A percentile compares a stretch with the other conserved stretches of the same genome.
phyloP scores from a whole-genome alignment of 139 green algal genomes.

The Pleodorina starrii region DNA sequence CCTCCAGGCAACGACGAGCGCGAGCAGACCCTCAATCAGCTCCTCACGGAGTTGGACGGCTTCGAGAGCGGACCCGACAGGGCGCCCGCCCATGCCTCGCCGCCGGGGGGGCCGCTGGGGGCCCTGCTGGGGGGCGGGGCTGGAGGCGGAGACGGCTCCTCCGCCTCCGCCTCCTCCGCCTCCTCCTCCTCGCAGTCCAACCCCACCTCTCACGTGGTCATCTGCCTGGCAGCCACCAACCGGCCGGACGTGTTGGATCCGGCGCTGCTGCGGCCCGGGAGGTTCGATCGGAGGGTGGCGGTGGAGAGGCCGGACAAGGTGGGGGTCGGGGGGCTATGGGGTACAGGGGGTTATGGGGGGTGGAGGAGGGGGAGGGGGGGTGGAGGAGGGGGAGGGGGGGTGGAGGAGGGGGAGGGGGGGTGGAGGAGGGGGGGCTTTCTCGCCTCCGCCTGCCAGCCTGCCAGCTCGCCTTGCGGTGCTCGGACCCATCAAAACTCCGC shows the following conservation, averaged over 20 bases:
- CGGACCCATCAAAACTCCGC: too few relatives aligned
- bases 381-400: background rate
- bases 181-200: too few relatives aligned
- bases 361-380: background rate
- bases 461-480: too few relatives aligned
- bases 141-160: constrained; percentile 4
- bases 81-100: background rate
- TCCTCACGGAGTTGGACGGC: constrained; percentile 92
- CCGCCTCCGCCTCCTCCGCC: too few relatives aligned
- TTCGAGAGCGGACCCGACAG: constrained; percentile 81
- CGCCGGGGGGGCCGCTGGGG: background rate
- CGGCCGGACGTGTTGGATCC: constrained; percentile 90
- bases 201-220: constrained; percentile 67
- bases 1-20: constrained; percentile 93
- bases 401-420: background rate
- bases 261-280: constrained; percentile 85
- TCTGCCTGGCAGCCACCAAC: constrained; percentile 92
- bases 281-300: constrained; percentile 87
- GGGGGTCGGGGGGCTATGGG: too few relatives aligned
- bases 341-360: too few relatives aligned
- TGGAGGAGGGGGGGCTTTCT: background rate
- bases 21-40: constrained; percentile 91
- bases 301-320: constrained; percentile 85
- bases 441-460: too few relatives aligned
- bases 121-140: constrained; percentile 86